Conservation (phyloP, 768 basidiomycete species). For the Asterophora lycoperdoides region DNA sequence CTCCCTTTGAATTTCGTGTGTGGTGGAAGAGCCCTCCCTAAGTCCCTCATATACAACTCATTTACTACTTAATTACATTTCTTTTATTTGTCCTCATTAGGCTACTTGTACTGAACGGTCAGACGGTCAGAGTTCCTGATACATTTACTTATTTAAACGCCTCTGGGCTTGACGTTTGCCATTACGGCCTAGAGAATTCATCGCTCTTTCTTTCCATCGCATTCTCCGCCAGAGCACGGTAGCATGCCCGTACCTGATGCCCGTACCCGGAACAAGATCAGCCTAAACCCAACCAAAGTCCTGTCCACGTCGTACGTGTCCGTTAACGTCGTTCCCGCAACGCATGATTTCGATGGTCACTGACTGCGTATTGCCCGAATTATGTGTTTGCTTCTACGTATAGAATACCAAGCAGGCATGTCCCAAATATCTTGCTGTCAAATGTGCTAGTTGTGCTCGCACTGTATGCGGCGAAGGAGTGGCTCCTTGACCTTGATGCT, state of each 20-base stretch:
- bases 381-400: constrained; percentile 4
- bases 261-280: constrained; percentile 60
- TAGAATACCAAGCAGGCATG: constrained; percentile 49
- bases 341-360: background rate
- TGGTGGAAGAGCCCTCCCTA: no score
- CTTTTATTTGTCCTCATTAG: constrained; percentile 29
- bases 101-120: constrained; percentile 10
- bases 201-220: constrained; percentile 3
- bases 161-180: background rate
- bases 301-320: constrained; percentile 49
- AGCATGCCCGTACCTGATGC: constrained; percentile 66
- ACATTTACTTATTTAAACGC: background rate
- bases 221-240: constrained; percentile 10
- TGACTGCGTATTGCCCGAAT: constrained; percentile 17
- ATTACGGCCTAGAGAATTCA: background rate
- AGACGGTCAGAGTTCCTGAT: no score
- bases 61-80: no score
- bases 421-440: constrained; percentile 55
- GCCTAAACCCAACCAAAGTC: constrained; percentile 52
- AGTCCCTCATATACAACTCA: constrained; percentile 13
- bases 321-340: background rate
- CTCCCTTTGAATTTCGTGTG: no score
- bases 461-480: constrained; percentile 61
- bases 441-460: constrained; percentile 63
- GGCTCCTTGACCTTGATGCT: constrained; percentile 60